Percentiles rank a stretch among this genome's conserved stretches.
These are phyloP conservation scores for Puccinia coronata DNA, from an alignment of 1,284 basidiomycete genomes.

Conservation along the genomic window DNA sequence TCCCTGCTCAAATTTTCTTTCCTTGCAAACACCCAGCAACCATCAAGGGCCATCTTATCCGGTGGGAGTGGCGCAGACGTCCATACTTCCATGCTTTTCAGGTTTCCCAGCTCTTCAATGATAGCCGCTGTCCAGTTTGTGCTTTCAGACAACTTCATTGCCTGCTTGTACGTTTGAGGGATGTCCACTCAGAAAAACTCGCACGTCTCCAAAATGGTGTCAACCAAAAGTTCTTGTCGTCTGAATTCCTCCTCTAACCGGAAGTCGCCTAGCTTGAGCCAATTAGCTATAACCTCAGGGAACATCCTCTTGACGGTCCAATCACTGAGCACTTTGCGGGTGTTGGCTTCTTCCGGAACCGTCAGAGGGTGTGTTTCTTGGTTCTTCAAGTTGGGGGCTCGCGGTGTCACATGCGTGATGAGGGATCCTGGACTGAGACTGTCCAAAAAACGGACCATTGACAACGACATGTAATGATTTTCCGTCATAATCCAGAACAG, in stretches of 20 bases:
- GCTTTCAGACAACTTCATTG: neutral
- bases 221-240: neutral
- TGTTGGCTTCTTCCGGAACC: too few species aligned
- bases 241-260: neutral
- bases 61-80: neutral
- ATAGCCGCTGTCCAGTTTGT: neutral
- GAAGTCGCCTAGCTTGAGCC: conserved; percentile 1
- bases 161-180: neutral
- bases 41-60: neutral
- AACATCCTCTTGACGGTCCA: neutral
- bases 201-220: neutral
- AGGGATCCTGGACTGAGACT: neutral
- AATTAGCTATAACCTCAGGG: too few species aligned
- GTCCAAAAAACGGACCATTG: neutral
- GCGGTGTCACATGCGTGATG: neutral
- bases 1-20: neutral
- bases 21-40: neutral
- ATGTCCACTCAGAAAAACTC: neutral
- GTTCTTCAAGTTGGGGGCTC: neutral
- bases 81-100: neutral
- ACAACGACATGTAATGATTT: neutral
- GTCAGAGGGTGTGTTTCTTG: neutral
- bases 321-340: neutral
- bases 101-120: neutral
- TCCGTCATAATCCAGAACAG: neutral